Base-by-base conservation (phyloP, 306 rosid species). In the Fragaria ananassa region DNA sequence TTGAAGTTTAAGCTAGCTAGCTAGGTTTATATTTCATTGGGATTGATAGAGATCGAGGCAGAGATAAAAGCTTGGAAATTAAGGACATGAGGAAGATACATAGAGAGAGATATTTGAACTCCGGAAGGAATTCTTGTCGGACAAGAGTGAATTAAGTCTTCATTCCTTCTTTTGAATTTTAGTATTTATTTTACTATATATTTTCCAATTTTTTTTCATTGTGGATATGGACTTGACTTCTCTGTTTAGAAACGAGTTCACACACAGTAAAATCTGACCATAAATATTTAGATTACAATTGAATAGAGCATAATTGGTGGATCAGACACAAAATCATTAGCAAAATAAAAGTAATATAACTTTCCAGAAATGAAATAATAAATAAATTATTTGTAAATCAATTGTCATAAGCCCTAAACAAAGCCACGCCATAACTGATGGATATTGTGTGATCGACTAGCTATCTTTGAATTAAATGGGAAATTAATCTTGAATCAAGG, bases 41-140 rank as follows among this genome's bases (percentile, higher is more conserved):
- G 67, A 53, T 39, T 27, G 78, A 44, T 21, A 25, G 47, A 31
- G 35, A 29, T 29, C 31, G 31, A 72, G 68, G 66, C 62, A 57
- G 35, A 34, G 25, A 56, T 39, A 34, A 46, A 71, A 27, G 37
- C 65, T 60, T 60, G 17, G 68, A 71, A 42, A 2, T 9, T 41
- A 50, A 74, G 76, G 80, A 83, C 73, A 71, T 37, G 68, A 73
- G 68, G 54, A 23, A 58, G 54, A 41, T 12, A 41, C 12, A 15
- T 14, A 63, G 77, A 53, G 60, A 51, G 65, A n/a, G 46, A 42
- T 8, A 42, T 1, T 8, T 8, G 46, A 42, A 42, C 46, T 10
- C 4, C 4, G 57, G 51, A 74, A 70, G 81, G 79, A 58, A 81
- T 70, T 80, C 62, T 82, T 86, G 83, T 82, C 87, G 85, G 86